Conservation (phyloP, 805 yeast genomes). For the Saccharomycopsis javanensis region DNA sequence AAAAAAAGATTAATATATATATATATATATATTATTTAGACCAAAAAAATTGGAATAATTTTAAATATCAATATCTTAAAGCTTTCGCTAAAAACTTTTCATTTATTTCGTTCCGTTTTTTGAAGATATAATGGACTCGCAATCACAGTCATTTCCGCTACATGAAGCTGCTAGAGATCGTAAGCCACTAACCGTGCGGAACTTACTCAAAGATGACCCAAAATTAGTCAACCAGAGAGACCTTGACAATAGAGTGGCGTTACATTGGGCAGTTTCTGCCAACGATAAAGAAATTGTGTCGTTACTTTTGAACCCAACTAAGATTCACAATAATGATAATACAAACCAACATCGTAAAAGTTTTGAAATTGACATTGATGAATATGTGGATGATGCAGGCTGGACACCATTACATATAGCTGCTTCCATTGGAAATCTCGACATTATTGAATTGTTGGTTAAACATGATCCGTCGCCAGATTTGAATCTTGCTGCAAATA, state of each 20-base stretch:
- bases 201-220: slow-evolving; percentile 42
- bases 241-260: slow-evolving; percentile 66
- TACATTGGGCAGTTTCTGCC: slow-evolving; percentile 82
- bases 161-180: slow-evolving; percentile 64
- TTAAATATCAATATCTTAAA: too few species aligned
- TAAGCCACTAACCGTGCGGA: slow-evolving; percentile 40
- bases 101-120: not conserved
- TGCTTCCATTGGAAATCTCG: slow-evolving; percentile 57
- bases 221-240: slow-evolving; percentile 41
- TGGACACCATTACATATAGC: slow-evolving; percentile 89
- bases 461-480: slow-evolving; percentile 46
- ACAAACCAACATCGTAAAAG: slow-evolving; percentile 15
- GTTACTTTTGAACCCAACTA: slow-evolving; percentile 32
- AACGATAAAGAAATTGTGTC: slow-evolving; percentile 44
- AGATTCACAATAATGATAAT: slow-evolving; percentile 18
- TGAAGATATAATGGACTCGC: not conserved
- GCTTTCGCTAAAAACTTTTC: too few species aligned
- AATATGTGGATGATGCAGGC: slow-evolving; percentile 60
- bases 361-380: slow-evolving; percentile 54
- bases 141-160: slow-evolving; percentile 23
- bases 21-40: not conserved
- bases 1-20: too few species aligned
- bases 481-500: slow-evolving; percentile 49
- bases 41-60: not conserved
- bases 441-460: slow-evolving; percentile 42